Evolutionary conservation across 306 rosid genomes (phyloP).

Genomic region (Corylus americana): DNA sequence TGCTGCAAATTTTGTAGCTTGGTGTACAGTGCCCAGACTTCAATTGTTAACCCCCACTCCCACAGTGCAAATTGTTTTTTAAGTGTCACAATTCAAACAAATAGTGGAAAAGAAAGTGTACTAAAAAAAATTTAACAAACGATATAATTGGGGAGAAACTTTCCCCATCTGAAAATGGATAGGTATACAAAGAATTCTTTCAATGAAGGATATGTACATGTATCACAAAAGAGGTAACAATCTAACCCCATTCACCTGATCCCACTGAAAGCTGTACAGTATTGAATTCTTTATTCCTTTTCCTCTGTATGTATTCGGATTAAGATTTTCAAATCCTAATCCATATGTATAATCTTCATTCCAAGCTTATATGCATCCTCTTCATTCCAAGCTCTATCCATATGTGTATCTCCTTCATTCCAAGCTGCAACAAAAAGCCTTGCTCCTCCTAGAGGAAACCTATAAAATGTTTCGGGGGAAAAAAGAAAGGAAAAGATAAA

Average conservation of each 20-base stretch:
- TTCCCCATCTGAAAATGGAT: constrained; percentile 17
- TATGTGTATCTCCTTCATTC: constrained; percentile 16
- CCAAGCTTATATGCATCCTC: too few relatives aligned
- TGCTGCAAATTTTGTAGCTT: not conserved
- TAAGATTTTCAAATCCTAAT: too few relatives aligned
- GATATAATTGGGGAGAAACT: not conserved
- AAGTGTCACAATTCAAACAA: not conserved
- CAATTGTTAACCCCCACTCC: not conserved
- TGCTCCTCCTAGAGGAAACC: constrained; percentile 14
- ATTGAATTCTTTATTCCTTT: constrained; percentile 12
- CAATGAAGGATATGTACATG: constrained; percentile 35
- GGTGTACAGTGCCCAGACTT: not conserved
- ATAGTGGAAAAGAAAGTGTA: not conserved
- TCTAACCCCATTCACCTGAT: constrained; percentile 29
- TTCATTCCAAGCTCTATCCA: not conserved
- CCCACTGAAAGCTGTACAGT: constrained; percentile 36
- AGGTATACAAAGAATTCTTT: constrained; percentile 7
- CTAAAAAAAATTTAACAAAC: not conserved
- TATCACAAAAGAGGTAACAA: constrained; percentile 3
- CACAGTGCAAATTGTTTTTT: not conserved
- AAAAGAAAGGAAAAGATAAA: not conserved
- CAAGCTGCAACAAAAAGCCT: constrained; percentile 1
- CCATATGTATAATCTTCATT: too few relatives aligned
- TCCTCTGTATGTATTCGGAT: constrained; percentile 13
- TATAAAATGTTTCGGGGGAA: not conserved